A percentile compares a stretch with the other conserved stretches of the same genome.
Evolutionary conservation across 2,329 filamentous ascomycete genomes (phyloP).

Genomic region (Cladophialophora yegresii): DNA sequence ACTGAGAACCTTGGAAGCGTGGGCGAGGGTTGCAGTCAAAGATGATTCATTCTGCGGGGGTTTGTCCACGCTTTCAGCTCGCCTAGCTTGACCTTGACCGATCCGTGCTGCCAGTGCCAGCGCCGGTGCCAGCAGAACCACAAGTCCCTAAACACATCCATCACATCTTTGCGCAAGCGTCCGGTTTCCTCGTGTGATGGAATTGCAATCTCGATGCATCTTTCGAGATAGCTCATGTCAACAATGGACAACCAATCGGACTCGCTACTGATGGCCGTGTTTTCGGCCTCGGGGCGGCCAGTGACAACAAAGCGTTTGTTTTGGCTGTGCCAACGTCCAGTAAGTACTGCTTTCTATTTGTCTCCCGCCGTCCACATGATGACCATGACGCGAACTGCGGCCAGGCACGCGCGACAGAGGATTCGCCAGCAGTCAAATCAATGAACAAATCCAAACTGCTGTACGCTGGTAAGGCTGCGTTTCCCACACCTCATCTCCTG

Average conservation of each 20-base stretch:
- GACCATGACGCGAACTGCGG: background rate
- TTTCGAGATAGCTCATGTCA: conserved; percentile 5
- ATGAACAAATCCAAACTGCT: background rate
- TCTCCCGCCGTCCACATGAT: conserved; percentile 8
- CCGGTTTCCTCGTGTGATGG: background rate
- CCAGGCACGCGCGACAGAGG: conserved; percentile 1
- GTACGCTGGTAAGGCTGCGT: conserved; percentile 1
- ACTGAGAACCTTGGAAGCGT: background rate
- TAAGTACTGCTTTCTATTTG: conserved; percentile 8
- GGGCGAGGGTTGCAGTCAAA: conserved; percentile 7
- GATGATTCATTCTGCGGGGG: conserved; percentile 5
- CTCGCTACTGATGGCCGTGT: conserved; percentile 1
- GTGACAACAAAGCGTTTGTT: conserved; percentile 10
- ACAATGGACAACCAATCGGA: conserved; percentile 12
- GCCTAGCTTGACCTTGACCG: background rate
- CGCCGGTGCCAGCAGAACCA: background rate
- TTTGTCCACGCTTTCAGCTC: conserved; percentile 4
- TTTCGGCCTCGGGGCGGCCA: conserved; percentile 3
- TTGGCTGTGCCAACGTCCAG: conserved; percentile 6
- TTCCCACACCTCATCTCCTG: background rate
- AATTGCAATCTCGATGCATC: conserved; percentile 7
- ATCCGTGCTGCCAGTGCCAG: background rate
- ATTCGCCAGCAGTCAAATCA: conserved; percentile 2
- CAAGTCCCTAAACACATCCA: no score
- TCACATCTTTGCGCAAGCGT: background rate